Evolutionary conservation across 2,329 filamentous ascomycete species (phyloP).

Genomic region (Calcarisporium arbuscula): DNA sequence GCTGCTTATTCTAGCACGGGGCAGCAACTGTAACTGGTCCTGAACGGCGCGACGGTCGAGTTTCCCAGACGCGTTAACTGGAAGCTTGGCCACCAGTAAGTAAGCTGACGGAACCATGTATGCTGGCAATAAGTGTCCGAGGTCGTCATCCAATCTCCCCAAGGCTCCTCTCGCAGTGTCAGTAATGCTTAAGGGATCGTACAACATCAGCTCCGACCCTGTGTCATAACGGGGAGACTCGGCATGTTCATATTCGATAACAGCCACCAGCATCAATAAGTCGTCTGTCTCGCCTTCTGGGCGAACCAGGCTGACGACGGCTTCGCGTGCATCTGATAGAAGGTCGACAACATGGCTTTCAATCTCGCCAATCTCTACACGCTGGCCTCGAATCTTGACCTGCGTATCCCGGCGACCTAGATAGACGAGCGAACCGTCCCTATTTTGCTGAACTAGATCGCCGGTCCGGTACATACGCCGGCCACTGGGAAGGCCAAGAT

Average conservation of each 20-base stretch:
- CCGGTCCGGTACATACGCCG: constrained; percentile 36
- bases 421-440: constrained; percentile 33
- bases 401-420: constrained; percentile 54
- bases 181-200: too few species aligned
- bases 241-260: too few species aligned
- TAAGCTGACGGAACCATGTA: background rate
- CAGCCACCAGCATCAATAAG: too few species aligned
- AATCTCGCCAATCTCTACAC: constrained; percentile 48
- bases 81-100: background rate
- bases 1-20: too few species aligned
- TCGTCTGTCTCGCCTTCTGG: background rate
- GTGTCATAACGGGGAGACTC: too few species aligned
- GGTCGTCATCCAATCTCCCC: too few species aligned
- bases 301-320: background rate
- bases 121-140: too few species aligned
- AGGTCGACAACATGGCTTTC: constrained; percentile 2
- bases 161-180: too few species aligned
- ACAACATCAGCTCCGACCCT: too few species aligned
- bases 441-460: constrained; percentile 33
- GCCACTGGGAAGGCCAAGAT: background rate
- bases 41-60: background rate
- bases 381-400: constrained; percentile 55
- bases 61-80: constrained; percentile 1
- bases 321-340: constrained; percentile 4
- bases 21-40: too few species aligned